Percentiles rank a stretch among this genome's conserved stretches.
These are phyloP conservation scores for Aspergillus avenaceus DNA, from an alignment of 495 filamentous ascomycete genomes.

Conservation along the genomic window DNA sequence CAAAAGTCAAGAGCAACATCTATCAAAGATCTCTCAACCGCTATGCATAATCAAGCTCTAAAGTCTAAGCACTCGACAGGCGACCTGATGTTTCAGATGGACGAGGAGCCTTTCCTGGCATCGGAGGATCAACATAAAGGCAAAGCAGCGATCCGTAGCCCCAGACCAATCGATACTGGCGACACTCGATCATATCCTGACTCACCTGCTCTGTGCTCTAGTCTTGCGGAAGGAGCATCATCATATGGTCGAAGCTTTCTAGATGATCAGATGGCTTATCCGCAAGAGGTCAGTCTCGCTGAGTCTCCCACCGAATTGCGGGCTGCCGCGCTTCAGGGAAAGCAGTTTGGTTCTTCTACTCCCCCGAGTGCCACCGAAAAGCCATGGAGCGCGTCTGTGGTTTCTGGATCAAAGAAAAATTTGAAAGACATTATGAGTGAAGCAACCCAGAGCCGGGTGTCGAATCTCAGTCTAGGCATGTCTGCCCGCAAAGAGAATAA, in stretches of 20 bases:
- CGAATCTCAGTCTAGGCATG: conserved; percentile 70
- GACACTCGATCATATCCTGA: conserved; percentile 23
- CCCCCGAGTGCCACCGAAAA: conserved; percentile 12
- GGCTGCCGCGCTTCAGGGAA: conserved; percentile 17
- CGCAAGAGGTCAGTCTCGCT: conserved; percentile 13
- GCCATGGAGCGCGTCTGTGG: conserved; percentile 59
- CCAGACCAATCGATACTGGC: conserved; percentile 7
- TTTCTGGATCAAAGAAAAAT: conserved; percentile 62
- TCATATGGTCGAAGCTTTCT: conserved; percentile 27
- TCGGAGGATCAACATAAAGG: conserved; percentile 26
- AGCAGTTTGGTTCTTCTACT: conserved; percentile 16
- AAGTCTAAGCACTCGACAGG: conserved; percentile 57
- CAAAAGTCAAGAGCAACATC: conserved; percentile 49
- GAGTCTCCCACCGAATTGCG: conserved; percentile 30
- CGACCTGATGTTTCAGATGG: conserved; percentile 95
- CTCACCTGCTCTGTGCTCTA: conserved; percentile 26
- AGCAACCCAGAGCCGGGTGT: conserved; percentile 56
- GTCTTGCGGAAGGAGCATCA: conserved; percentile 26
- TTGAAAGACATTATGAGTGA: conserved; percentile 85
- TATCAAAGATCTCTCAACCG: conserved; percentile 41
- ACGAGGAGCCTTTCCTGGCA: conserved; percentile 58
- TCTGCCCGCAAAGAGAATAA: conserved; percentile 34
- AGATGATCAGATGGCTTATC: conserved; percentile 33
- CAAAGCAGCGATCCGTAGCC: conserved; percentile 25
- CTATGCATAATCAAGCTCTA: conserved; percentile 52